phyloP scores from a whole-genome alignment of 331 rosid genomes.

The Acacia pycnantha region DNA sequence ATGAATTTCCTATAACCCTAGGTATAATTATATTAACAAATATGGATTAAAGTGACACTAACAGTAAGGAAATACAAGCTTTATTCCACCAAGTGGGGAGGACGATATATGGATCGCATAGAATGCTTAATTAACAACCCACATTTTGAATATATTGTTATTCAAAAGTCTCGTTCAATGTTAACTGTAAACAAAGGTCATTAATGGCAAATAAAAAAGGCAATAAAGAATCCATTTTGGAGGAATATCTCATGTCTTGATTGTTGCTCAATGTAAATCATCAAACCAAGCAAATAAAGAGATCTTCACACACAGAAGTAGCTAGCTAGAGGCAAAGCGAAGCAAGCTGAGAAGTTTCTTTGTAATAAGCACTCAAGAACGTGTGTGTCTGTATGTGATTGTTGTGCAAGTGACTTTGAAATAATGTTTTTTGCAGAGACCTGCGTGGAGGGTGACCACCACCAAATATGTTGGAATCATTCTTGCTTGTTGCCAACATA shows the following conservation, averaged over 20 bases:
- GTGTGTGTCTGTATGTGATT: background rate
- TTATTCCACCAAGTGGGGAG: no score
- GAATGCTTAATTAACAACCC: no score
- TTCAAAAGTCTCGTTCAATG: no score
- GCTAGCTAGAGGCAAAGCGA: conserved; percentile 2
- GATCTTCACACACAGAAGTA: background rate
- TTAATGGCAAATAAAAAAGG: background rate
- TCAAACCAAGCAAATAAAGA: background rate
- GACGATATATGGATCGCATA: no score
- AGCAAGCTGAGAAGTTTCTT: conserved; percentile 7
- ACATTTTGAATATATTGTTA: no score
- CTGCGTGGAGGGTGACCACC: conserved; percentile 32
- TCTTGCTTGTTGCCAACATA: conserved; percentile 30
- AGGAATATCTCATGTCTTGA: background rate
- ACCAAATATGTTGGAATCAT: conserved; percentile 27
- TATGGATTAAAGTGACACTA: background rate
- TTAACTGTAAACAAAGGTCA: no score
- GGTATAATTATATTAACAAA: background rate
- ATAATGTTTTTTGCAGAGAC: conserved; percentile 19
- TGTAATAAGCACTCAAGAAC: conserved; percentile 29
- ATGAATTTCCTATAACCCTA: background rate
- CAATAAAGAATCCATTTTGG: background rate
- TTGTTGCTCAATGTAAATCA: background rate
- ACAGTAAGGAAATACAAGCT: no score
- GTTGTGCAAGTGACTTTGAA: conserved; percentile 19